Conservation (phyloP, 78 protist species). For the Ministeria vibrans region DNA sequence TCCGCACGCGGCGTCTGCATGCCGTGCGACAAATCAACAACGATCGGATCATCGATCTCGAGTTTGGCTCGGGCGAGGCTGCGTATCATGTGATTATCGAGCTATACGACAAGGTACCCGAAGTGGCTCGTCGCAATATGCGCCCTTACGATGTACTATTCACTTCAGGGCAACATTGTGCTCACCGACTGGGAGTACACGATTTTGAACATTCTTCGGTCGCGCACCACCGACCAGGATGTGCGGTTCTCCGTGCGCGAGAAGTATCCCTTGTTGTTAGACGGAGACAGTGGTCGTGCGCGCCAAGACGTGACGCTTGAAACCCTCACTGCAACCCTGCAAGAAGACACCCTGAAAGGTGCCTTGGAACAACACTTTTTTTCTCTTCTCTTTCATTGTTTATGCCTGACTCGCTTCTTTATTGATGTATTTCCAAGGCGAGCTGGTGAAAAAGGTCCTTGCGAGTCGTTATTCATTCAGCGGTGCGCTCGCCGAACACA, state of each 20-base stretch:
- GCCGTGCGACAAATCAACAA: constrained; percentile 76
- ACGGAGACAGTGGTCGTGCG: background rate
- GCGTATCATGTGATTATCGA: constrained; percentile 59
- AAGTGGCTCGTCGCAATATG: background rate
- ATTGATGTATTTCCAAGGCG: too few species aligned
- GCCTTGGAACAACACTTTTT: background rate
- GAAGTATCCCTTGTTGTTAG: constrained; percentile 19
- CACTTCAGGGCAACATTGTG: constrained; percentile 54
- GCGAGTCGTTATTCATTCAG: too few species aligned
- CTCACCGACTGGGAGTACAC: constrained; percentile 40
- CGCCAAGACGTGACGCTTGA: too few species aligned
- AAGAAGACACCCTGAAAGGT: background rate
- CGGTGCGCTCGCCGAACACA: too few species aligned
- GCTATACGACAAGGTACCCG: constrained; percentile 30
- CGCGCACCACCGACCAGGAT: constrained; percentile 24
- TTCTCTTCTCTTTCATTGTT: too few species aligned
- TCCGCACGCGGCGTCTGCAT: constrained; percentile 63
- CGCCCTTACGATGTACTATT: background rate
- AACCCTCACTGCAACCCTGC: background rate
- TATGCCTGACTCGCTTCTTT: too few species aligned
- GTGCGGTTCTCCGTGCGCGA: constrained; percentile 50
- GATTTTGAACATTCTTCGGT: constrained; percentile 54
- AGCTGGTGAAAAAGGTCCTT: background rate
- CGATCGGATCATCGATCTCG: constrained; percentile 83
- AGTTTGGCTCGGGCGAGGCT: constrained; percentile 65